phyloP scores from a whole-genome alignment of 2,329 filamentous ascomycete species.

The Allantophomopsis lycopodina region DNA sequence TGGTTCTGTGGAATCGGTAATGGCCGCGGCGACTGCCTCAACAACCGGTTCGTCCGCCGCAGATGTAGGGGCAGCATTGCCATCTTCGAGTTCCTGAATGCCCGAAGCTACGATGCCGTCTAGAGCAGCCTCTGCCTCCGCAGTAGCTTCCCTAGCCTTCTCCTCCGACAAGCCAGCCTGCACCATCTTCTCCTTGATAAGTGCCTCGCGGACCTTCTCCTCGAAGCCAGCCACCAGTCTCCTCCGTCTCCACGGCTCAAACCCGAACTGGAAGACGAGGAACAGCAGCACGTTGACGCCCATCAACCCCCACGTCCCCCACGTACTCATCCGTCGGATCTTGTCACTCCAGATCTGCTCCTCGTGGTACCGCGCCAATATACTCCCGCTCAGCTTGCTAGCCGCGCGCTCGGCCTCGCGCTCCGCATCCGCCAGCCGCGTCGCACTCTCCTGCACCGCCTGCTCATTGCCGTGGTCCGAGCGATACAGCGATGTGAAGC shows the following conservation, averaged over 20 bases:
- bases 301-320: constrained; percentile 98
- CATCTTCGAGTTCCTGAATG: constrained; percentile 10
- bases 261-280: constrained; percentile 71
- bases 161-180: constrained; percentile 2
- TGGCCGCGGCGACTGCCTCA: constrained; percentile 9
- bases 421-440: constrained; percentile 63
- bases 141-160: neutral
- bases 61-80: constrained; percentile 2
- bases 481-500: constrained; percentile 86
- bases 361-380: constrained; percentile 88
- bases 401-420: constrained; percentile 65
- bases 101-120: constrained; percentile 11
- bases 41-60: constrained; percentile 7
- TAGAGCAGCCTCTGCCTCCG: constrained; percentile 2
- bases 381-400: constrained; percentile 64
- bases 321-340: constrained; percentile 89
- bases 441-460: constrained; percentile 59
- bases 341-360: constrained; percentile 99
- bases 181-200: constrained; percentile 40
- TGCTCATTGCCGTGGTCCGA: constrained; percentile 90
- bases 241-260: constrained; percentile 82
- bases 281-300: constrained; percentile 88
- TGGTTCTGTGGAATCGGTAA: constrained; percentile 5
- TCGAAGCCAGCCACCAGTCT: constrained; percentile 74
- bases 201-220: constrained; percentile 55